Percentiles rank a stretch among this genome's conserved stretches.
Conservation (phyloP, 2,329 filamentous ascomycete genomes). For the Cercospora sojina region DNA sequence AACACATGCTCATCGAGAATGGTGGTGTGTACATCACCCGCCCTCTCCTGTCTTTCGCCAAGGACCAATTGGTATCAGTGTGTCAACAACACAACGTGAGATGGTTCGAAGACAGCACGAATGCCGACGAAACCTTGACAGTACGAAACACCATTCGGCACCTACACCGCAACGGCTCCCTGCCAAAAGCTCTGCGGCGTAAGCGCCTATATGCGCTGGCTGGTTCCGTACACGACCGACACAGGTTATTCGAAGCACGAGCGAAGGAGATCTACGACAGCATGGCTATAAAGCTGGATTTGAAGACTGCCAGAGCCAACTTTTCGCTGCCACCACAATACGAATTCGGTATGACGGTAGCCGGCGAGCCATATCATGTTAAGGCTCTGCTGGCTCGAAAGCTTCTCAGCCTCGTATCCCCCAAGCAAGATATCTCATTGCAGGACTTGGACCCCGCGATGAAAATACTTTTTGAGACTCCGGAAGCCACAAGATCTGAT, state of each 20-base stretch:
- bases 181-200: slow-evolving; percentile 71
- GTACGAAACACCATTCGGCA: slow-evolving; percentile 76
- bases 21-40: slow-evolving; percentile 66
- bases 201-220: slow-evolving; percentile 63
- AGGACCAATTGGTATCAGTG: slow-evolving; percentile 70
- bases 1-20: slow-evolving; percentile 11
- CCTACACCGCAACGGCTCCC: slow-evolving; percentile 55
- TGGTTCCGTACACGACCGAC: slow-evolving; percentile 22
- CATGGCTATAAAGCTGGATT: slow-evolving; percentile 48
- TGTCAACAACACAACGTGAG: slow-evolving; percentile 65
- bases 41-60: slow-evolving; percentile 68
- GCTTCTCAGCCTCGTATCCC: slow-evolving; percentile 52
- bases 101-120: slow-evolving; percentile 87
- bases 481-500: background rate
- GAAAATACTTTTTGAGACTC: slow-evolving; percentile 15
- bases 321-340: slow-evolving; percentile 11
- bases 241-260: slow-evolving; percentile 50
- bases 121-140: slow-evolving; percentile 73
- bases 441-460: slow-evolving; percentile 46
- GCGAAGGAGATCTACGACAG: slow-evolving; percentile 53
- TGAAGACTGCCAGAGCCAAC: slow-evolving; percentile 35
- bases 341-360: background rate
- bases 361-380: slow-evolving; percentile 13
- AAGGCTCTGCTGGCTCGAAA: slow-evolving; percentile 50
- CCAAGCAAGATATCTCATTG: slow-evolving; percentile 46